Evolutionary conservation across 2,329 filamentous ascomycete species (phyloP), one percentile per base, ranked within the genome.

Genomic region (Penicillium hordei): DNA sequence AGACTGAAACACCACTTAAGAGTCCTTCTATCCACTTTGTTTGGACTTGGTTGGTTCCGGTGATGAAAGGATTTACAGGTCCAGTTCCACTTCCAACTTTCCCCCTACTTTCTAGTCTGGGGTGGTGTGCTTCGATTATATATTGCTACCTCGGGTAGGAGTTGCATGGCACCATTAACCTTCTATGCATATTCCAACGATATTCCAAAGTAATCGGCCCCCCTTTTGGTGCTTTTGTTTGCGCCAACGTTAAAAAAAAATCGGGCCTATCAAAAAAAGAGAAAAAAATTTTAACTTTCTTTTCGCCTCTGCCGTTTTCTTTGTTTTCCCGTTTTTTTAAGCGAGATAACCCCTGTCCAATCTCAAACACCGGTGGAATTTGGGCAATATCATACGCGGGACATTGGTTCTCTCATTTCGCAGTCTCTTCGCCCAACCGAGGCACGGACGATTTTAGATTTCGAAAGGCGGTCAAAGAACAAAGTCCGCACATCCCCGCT

Each of bases 401-500:
- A 33, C 12, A 33, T 17, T 34, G 7, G 3, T 17, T 33, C 12
- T 15, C 5, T 33, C 13, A 13, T 33, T 33, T 15, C 2, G 13
- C 29, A 29, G 31, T 33, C 31, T 33, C 6, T 17, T 31, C 6
- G 29, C 7, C 17, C 6, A 2, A 34, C 13, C 5, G 31, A 7
- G 33, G 58, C 40, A 62, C 49, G 10, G 55, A 55, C 7, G 57
- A 58, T 43, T 54, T 52, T 52, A 60, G 27, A 27, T 52, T 59
- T 48, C 55, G 45, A 40, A 50, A 57, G 1, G 57, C 55, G 25
- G 59, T 46, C 23, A 60, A n/a, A 6, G 51, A 56, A 21, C 63
- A 65, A 4, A 61, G 25, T 5, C 55, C 52, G 34, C 63, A 66
- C 7, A 67, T 51, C 12, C 52, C 59, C 45, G 63, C 64, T 67